Evolutionary conservation across 140 eudicot species (phyloP).

Genomic region (Flaveria floridana): DNA sequence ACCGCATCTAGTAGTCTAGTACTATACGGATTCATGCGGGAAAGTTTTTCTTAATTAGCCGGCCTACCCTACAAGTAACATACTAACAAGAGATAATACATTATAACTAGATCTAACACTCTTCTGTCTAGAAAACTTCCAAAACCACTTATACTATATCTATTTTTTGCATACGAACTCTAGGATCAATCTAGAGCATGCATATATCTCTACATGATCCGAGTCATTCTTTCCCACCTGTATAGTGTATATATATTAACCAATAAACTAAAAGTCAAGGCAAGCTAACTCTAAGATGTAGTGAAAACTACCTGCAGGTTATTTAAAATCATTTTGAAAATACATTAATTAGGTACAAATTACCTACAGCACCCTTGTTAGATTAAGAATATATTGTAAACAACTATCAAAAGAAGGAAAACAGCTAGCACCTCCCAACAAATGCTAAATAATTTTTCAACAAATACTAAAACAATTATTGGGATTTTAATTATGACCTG

Average conservation of each 20-base stretch:
- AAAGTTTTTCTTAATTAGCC: too few relatives aligned
- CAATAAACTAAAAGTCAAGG: not conserved
- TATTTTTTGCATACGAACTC: too few relatives aligned
- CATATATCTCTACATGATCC: not conserved
- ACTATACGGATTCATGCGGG: too few relatives aligned
- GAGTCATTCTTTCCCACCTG: not conserved
- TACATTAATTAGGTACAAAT: not conserved
- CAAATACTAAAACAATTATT: not conserved
- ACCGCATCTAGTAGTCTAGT: too few relatives aligned
- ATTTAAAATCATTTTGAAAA: not conserved
- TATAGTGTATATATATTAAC: not conserved
- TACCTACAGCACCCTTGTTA: not conserved
- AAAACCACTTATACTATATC: too few relatives aligned
- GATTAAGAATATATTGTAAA: not conserved
- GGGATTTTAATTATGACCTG: not conserved
- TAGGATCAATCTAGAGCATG: not conserved
- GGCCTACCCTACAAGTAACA: too few relatives aligned
- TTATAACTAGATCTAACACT: too few relatives aligned
- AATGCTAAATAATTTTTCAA: not conserved
- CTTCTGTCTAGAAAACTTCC: too few relatives aligned
- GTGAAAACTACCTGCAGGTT: not conserved
- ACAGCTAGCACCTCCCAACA: constrained; percentile 10
- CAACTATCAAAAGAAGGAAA: not conserved
- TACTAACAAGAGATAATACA: too few relatives aligned
- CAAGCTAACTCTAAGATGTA: not conserved